Conservation (phyloP, 495 filamentous ascomycete species). For the Penicillium mononematosum region DNA sequence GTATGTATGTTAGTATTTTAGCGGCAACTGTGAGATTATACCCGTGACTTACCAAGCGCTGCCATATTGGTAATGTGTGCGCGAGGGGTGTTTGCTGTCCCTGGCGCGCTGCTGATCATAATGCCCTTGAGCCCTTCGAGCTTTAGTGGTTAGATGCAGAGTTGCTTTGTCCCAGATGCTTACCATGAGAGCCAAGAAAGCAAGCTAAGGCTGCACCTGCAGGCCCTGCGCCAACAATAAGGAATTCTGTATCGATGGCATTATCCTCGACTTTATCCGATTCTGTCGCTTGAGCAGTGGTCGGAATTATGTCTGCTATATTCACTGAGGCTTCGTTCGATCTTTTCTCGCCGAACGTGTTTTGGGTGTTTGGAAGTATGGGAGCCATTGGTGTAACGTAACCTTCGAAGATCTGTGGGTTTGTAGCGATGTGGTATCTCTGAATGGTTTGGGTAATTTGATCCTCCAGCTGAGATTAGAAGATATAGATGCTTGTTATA, state of each 20-base stretch:
- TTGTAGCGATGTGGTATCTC: neutral
- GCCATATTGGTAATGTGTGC: constrained; percentile 58
- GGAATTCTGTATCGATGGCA: constrained; percentile 1
- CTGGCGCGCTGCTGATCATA: constrained; percentile 45
- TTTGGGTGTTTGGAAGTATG: neutral
- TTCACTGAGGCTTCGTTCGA: neutral
- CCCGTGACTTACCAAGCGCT: constrained; percentile 34
- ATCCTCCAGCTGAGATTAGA: neutral
- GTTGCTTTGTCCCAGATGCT: neutral
- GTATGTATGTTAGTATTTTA: constrained; percentile 12
- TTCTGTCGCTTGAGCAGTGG: no score
- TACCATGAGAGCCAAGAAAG: constrained; percentile 54
- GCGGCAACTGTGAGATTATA: neutral
- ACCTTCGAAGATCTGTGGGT: neutral
- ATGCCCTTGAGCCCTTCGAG: constrained; percentile 45
- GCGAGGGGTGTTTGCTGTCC: constrained; percentile 51
- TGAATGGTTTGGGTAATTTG: neutral
- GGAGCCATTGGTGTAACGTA: neutral
- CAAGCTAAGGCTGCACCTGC: constrained; percentile 55
- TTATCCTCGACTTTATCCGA: neutral
- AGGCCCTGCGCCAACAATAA: constrained; percentile 58
- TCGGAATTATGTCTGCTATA: no score
- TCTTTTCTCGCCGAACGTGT: neutral
- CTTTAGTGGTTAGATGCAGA: neutral
- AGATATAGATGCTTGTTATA: neutral